Conservation (phyloP, 2,329 filamentous ascomycete species). For the Scolecobasidium constrictum region DNA sequence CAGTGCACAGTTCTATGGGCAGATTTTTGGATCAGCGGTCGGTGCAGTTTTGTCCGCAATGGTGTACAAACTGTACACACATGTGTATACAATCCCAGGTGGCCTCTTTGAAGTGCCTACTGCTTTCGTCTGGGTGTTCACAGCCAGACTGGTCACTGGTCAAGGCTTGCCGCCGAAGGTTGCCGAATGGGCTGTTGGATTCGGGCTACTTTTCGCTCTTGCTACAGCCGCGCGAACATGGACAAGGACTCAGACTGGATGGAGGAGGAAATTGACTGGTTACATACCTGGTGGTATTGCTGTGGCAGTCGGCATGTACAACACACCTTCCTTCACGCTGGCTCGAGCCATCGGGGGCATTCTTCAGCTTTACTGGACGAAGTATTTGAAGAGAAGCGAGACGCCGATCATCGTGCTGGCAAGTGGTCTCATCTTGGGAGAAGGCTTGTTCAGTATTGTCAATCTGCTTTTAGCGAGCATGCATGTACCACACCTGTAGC, state of each 20-base stretch:
- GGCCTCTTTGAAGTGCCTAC: constrained; percentile 90
- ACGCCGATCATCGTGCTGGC: constrained; percentile 85
- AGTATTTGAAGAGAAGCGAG: constrained; percentile 41
- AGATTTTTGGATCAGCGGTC: constrained; percentile 78
- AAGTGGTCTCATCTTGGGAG: constrained; percentile 79
- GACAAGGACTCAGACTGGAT: constrained; percentile 20
- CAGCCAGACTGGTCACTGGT: constrained; percentile 82
- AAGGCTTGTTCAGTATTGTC: constrained; percentile 84
- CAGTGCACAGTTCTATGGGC: constrained; percentile 92
- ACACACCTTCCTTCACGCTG: constrained; percentile 89
- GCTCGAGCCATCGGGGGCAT: constrained; percentile 74
- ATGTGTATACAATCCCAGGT: constrained; percentile 79
- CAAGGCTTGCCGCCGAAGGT: constrained; percentile 79
- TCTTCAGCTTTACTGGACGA: constrained; percentile 67
- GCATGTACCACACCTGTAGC: constrained; percentile 59
- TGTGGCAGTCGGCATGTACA: constrained; percentile 95
- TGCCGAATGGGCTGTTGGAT: constrained; percentile 63
- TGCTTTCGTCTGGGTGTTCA: constrained; percentile 96
- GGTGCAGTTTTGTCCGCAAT: constrained; percentile 78
- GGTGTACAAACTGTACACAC: constrained; percentile 83
- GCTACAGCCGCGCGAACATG: constrained; percentile 57
- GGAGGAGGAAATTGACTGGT: constrained; percentile 37
- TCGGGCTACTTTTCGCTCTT: constrained; percentile 62
- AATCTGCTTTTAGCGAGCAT: constrained; percentile 75
- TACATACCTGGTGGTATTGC: constrained; percentile 88